Evolutionary conservation across 345 rosid species (phyloP).

Genomic region (Gossypioides kirkii): DNA sequence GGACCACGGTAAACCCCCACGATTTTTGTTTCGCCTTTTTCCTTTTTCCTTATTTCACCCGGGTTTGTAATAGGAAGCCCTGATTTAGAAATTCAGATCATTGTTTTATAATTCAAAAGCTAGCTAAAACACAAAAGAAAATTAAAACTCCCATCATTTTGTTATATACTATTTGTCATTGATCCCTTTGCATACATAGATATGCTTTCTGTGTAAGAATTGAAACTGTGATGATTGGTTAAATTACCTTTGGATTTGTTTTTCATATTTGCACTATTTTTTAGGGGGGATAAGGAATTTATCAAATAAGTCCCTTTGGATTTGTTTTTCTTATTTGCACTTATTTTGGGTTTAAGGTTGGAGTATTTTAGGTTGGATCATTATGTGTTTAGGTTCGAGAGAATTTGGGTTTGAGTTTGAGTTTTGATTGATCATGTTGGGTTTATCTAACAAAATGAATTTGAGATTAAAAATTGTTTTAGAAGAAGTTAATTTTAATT

Average conservation of each 20-base stretch:
- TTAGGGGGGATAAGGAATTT: neutral
- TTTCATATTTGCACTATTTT: neutral
- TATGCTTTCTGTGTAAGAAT: conserved; percentile 2
- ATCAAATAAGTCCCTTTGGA: neutral
- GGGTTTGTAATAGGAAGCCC: conserved; percentile 43
- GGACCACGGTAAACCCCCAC: conserved; percentile 30
- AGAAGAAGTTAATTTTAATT: no score
- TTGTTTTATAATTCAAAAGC: conserved; percentile 32
- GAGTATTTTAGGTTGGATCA: no score
- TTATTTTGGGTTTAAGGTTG: no score
- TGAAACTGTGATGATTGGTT: neutral
- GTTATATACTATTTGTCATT: neutral
- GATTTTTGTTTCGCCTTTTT: conserved; percentile 18
- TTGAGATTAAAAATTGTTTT: no score
- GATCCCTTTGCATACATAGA: neutral
- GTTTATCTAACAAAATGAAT: no score
- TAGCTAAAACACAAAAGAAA: conserved; percentile 20
- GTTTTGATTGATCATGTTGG: no score
- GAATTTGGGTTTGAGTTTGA: no score
- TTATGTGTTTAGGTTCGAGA: no score
- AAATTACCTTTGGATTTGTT: neutral
- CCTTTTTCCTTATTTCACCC: neutral
- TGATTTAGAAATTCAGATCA: conserved; percentile 43
- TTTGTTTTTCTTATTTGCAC: neutral
- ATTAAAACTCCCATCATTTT: neutral